Conservation (phyloP, 1,139 yeast species). For the Candida neerlandica region DNA sequence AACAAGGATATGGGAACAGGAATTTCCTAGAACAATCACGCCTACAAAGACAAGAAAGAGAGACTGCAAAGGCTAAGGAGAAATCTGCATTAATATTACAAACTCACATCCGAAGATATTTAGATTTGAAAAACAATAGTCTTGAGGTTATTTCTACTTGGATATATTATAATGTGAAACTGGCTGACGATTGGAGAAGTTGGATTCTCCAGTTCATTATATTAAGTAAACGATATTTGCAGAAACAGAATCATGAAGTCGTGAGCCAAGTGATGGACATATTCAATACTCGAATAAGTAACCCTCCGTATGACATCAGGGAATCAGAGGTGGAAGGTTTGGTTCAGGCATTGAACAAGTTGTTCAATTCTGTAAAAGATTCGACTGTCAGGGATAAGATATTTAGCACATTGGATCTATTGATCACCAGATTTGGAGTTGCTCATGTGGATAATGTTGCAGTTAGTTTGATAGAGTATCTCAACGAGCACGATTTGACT, state of each 20-base stretch:
- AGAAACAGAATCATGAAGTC: conserved; percentile 3
- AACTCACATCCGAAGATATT: conserved; percentile 38
- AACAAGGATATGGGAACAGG: conserved; percentile 23
- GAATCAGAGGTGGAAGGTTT: not conserved
- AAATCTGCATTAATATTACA: conserved; percentile 57
- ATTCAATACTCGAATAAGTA: not conserved
- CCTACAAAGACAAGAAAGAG: conserved; percentile 67
- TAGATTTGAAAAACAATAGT: conserved; percentile 25
- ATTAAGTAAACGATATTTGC: conserved; percentile 19
- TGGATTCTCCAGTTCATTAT: conserved; percentile 16
- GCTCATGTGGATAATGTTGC: not conserved
- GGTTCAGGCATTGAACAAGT: conserved; percentile 1
- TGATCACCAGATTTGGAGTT: not conserved
- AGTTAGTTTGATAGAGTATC: conserved; percentile 1
- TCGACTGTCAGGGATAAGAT: not conserved
- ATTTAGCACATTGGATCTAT: not conserved
- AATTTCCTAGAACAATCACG: conserved; percentile 58
- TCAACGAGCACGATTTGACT: conserved; percentile 3
- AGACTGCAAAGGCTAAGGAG: conserved; percentile 51
- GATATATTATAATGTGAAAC: not conserved
- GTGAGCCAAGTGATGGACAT: not conserved
- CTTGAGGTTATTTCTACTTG: conserved; percentile 14
- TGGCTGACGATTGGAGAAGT: conserved; percentile 7
- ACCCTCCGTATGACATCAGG: not conserved
- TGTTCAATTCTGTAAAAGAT: not conserved